Percentiles rank a stretch among this genome's conserved stretches.
Evolutionary conservation across 345 rosid species (phyloP).

Genomic region (Arabis hirsuta): DNA sequence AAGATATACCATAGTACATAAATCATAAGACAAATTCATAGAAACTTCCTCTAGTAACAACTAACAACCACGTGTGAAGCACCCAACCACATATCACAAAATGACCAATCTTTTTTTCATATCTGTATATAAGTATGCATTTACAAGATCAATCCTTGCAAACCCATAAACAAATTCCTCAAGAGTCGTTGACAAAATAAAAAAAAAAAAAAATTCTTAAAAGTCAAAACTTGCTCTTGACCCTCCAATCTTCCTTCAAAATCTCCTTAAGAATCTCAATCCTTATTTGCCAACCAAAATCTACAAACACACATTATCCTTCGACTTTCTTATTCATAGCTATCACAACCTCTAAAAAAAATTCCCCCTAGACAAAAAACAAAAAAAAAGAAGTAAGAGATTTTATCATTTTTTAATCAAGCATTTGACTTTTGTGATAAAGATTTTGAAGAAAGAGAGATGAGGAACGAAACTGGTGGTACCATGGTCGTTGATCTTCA

Average conservation of each 20-base stretch:
- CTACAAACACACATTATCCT: slow-evolving; percentile 31
- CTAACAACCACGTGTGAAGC: slow-evolving; percentile 38
- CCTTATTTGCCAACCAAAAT: slow-evolving; percentile 32
- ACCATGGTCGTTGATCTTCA: slow-evolving; percentile 44
- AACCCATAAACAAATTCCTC: slow-evolving; percentile 26
- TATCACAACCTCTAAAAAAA: slow-evolving; percentile 23
- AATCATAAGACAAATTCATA: slow-evolving; percentile 12
- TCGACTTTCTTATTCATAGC: slow-evolving; percentile 37
- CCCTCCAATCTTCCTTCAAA: slow-evolving; percentile 32
- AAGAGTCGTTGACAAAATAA: slow-evolving; percentile 36
- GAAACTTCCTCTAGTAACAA: slow-evolving; percentile 28
- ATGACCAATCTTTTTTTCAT: slow-evolving; percentile 14
- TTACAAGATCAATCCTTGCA: slow-evolving; percentile 15
- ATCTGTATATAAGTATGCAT: slow-evolving; percentile 26
- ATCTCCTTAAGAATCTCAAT: slow-evolving; percentile 38
- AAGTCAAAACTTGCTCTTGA: slow-evolving; percentile 33
- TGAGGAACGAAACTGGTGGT: slow-evolving; percentile 44
- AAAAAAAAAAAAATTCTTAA: not conserved
- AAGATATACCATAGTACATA: not conserved
- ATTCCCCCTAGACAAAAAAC: not conserved
- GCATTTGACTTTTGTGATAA: slow-evolving; percentile 34
- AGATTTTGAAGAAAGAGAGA: slow-evolving; percentile 30
- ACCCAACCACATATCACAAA: slow-evolving; percentile 32
- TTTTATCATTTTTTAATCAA: slow-evolving; percentile 24
- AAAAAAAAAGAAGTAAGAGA: not conserved